phyloP scores from a whole-genome alignment of 768 basidiomycete genomes.

The Boletellus ananiceps region DNA sequence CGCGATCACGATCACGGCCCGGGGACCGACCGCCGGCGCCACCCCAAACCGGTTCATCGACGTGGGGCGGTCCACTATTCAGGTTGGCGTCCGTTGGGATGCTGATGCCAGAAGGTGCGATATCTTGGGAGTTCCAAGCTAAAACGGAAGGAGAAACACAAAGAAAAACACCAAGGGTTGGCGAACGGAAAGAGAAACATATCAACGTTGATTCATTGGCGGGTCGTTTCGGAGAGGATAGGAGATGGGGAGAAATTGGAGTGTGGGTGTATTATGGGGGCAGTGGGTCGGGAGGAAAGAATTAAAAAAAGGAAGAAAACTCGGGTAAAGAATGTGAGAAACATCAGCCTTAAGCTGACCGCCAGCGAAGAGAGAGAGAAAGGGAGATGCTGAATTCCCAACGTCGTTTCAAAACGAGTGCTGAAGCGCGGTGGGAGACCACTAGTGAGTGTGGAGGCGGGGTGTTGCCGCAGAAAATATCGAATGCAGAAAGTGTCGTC shows the following conservation, averaged over 20 bases:
- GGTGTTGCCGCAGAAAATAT: constrained; percentile 37
- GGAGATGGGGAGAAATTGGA: constrained; percentile 13
- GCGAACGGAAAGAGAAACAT: constrained; percentile 34
- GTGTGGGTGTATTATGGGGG: constrained; percentile 8
- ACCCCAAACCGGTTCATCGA: constrained; percentile 56
- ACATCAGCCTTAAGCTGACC: constrained; percentile 36
- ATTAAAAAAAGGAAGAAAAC: constrained; percentile 14
- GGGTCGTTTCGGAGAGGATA: constrained; percentile 24
- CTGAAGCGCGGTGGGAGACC: constrained; percentile 30
- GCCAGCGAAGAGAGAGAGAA: constrained; percentile 16
- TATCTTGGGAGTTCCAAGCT: constrained; percentile 86
- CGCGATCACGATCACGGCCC: constrained; percentile 28
- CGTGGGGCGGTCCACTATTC: constrained; percentile 42
- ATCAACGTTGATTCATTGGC: constrained; percentile 41
- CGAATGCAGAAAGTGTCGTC: constrained; percentile 47
- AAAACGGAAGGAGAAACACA: constrained; percentile 31
- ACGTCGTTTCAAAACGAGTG: constrained; percentile 27
- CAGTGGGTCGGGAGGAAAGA: constrained; percentile 2
- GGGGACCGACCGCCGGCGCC: constrained; percentile 41
- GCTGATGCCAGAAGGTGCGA: constrained; percentile 69
- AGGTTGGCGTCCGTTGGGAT: constrained; percentile 55
- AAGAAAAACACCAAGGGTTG: constrained; percentile 9
- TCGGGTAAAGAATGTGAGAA: constrained; percentile 11
- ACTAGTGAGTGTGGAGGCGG: constrained; percentile 25
- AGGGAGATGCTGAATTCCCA: constrained; percentile 21